phyloP scores from a whole-genome alignment of 208 protist species.

The Acanthamoeba castellanii region DNA sequence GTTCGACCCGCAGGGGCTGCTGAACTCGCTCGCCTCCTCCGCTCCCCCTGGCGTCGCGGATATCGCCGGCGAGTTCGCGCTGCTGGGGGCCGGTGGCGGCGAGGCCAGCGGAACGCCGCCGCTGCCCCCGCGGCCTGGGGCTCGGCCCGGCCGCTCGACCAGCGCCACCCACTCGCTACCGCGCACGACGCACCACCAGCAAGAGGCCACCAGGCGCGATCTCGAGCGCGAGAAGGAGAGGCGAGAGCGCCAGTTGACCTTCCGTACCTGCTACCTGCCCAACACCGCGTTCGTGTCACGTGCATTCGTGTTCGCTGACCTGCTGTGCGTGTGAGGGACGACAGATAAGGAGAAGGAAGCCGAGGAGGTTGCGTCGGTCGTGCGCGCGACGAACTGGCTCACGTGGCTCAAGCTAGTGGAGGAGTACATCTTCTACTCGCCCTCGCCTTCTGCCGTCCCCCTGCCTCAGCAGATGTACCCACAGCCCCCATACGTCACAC shows the following conservation, averaged over 20 bases:
- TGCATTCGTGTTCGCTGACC: background rate
- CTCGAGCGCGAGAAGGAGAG: constrained; percentile 1
- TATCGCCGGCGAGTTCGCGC: constrained; percentile 27
- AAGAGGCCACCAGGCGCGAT: background rate
- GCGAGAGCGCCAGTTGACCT: constrained; percentile 3
- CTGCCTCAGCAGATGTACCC: constrained; percentile 22
- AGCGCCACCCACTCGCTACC: background rate
- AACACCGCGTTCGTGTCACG: background rate
- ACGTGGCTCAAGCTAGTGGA: constrained; percentile 69
- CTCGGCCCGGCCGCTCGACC: background rate
- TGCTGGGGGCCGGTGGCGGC: background rate
- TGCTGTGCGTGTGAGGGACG: background rate
- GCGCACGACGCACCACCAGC: background rate
- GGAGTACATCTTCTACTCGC: constrained; percentile 63
- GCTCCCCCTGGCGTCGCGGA: background rate
- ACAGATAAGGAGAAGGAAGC: constrained; percentile 49
- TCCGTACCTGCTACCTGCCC: background rate
- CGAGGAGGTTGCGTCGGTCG: constrained; percentile 18
- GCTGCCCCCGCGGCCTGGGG: constrained; percentile 11
- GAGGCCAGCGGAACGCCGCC: background rate
- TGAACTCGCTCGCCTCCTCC: constrained; percentile 4
- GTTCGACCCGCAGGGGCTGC: constrained; percentile 7
- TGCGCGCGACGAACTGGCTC: constrained; percentile 30
- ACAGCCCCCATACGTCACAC: too few species aligned
- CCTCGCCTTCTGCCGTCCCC: constrained; percentile 6